A percentile compares a stretch with the other conserved stretches of the same genome.
Conservation (phyloP, 371 early-diverging fungal genomes). For the Saksenaea oblongispora region DNA sequence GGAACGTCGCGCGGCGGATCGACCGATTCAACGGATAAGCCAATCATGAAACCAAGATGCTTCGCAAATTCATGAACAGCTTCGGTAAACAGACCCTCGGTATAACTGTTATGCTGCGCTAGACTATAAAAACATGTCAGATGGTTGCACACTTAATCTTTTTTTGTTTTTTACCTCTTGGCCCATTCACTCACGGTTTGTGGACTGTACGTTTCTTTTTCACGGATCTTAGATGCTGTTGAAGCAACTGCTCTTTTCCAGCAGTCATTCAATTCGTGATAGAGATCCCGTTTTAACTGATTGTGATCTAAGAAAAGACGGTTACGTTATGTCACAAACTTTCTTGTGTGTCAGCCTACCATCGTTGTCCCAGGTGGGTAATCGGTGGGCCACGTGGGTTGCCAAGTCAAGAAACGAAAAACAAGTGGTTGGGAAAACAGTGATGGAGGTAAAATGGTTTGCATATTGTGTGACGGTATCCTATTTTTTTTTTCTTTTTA, state of each 20-base stretch:
- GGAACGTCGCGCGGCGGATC: slow-evolving; percentile 18
- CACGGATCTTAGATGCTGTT: slow-evolving; percentile 69
- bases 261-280: slow-evolving; percentile 69
- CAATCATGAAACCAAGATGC: slow-evolving; percentile 74
- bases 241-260: slow-evolving; percentile 80
- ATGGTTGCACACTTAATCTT: neutral
- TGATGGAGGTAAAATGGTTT: slow-evolving; percentile 78
- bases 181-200: slow-evolving; percentile 83
- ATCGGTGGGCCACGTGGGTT: slow-evolving; percentile 70
- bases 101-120: slow-evolving; percentile 57
- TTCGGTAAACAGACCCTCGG: slow-evolving; percentile 51
- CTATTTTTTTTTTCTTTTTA: slow-evolving; percentile 22
- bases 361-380: slow-evolving; percentile 83
- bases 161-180: slow-evolving; percentile 43
- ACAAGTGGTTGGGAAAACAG: slow-evolving; percentile 72
- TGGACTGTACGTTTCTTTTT: slow-evolving; percentile 77
- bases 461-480: slow-evolving; percentile 83
- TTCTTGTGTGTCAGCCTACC: slow-evolving; percentile 10
- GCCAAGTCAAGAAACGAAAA: slow-evolving; percentile 84
- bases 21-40: slow-evolving; percentile 23
- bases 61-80: slow-evolving; percentile 69
- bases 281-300: slow-evolving; percentile 62
- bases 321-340: neutral
- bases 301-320: slow-evolving; percentile 53
- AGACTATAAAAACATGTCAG: slow-evolving; percentile 33